A percentile compares a stretch with the other conserved stretches of the same genome.
Evolutionary conservation across 2,329 filamentous ascomycete species (phyloP).

Genomic region (Zasmidium citrigriseum): DNA sequence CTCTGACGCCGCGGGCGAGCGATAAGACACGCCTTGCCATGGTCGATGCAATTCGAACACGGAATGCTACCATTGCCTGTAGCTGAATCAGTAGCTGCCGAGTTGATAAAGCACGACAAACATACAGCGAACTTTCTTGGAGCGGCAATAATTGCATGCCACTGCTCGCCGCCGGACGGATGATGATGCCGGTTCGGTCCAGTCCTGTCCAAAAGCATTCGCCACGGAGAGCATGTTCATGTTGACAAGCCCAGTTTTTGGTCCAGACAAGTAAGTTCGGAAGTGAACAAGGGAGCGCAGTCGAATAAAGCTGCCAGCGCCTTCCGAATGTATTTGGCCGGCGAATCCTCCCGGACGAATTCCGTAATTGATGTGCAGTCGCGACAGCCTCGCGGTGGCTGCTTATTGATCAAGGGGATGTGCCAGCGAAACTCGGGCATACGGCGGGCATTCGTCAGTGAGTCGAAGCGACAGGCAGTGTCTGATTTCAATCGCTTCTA

Average conservation of each 20-base stretch:
- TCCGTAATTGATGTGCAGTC: no score
- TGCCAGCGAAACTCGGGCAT: no score
- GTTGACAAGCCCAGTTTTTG: no score
- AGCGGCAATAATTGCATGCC: not conserved
- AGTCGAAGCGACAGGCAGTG: no score
- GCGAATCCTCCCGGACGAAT: not conserved
- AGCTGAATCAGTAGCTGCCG: not conserved
- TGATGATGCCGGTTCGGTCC: not conserved
- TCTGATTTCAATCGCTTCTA: not conserved
- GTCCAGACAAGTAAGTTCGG: not conserved
- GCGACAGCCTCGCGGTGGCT: not conserved
- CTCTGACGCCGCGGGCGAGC: not conserved
- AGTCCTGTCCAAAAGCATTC: not conserved
- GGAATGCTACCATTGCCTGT: not conserved
- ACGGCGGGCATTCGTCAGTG: no score
- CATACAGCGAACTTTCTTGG: not conserved
- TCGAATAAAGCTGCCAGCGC: not conserved
- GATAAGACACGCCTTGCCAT: not conserved
- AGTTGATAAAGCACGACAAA: not conserved
- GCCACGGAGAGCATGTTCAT: not conserved
- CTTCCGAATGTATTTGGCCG: not conserved
- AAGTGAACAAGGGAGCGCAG: not conserved
- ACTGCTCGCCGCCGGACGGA: not conserved
- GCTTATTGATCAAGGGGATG: no score
- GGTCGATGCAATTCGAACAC: not conserved